phyloP scores from a whole-genome alignment of 2,329 filamentous ascomycete genomes.

The Fusarium hainanense region DNA sequence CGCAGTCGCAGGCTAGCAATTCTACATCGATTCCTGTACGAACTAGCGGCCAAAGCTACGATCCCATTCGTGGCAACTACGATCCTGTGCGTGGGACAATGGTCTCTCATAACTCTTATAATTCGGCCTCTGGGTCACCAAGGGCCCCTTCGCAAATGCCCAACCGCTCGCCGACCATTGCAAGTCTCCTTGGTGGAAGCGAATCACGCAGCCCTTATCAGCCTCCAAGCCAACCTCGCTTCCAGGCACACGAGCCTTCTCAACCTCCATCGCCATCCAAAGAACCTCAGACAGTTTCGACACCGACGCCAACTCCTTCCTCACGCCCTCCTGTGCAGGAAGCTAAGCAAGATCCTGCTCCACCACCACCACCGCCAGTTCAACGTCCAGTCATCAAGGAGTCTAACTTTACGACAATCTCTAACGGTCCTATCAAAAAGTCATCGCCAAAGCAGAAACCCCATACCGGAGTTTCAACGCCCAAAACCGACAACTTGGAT shows the following conservation, averaged over 20 bases:
- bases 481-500: slow-evolving; percentile 62
- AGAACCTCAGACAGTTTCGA: slow-evolving; percentile 49
- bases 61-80: slow-evolving; percentile 85
- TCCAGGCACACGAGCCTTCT: slow-evolving; percentile 52
- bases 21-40: slow-evolving; percentile 61
- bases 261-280: slow-evolving; percentile 58
- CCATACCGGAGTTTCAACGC: slow-evolving; percentile 55
- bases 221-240: slow-evolving; percentile 45
- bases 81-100: slow-evolving; percentile 73
- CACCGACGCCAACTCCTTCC: slow-evolving; percentile 49
- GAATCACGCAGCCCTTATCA: slow-evolving; percentile 46
- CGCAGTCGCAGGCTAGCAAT: slow-evolving; percentile 51
- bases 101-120: slow-evolving; percentile 61
- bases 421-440: slow-evolving; percentile 58
- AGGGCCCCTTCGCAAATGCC: slow-evolving; percentile 53
- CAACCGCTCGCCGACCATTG: slow-evolving; percentile 81
- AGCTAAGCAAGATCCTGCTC: slow-evolving; percentile 53
- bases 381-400: slow-evolving; percentile 52
- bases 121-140: slow-evolving; percentile 62
- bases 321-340: slow-evolving; percentile 50
- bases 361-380: slow-evolving; percentile 49
- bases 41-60: slow-evolving; percentile 85
- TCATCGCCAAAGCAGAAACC: slow-evolving; percentile 61
- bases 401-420: slow-evolving; percentile 56
- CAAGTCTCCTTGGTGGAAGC: slow-evolving; percentile 76